phyloP scores from a whole-genome alignment of 169 alveolate genomes.

The Cryptosporidium xiaoi region DNA sequence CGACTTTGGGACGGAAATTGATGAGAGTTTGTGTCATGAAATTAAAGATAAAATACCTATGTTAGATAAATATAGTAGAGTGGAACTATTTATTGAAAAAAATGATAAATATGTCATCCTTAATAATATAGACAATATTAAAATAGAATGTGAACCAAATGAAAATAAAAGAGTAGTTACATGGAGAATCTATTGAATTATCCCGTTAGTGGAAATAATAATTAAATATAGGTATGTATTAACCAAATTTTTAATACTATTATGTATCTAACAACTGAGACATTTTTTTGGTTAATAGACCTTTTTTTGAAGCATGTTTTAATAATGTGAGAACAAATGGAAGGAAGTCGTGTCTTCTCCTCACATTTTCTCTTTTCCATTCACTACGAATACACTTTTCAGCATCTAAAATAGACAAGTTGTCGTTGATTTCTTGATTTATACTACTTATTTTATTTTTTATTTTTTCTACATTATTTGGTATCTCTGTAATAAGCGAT shows the following conservation, averaged over 20 bases:
- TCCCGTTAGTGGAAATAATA: neutral
- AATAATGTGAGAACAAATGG: conserved; percentile 70
- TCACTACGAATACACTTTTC: conserved; percentile 50
- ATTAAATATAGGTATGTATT: neutral
- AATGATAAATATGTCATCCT: neutral
- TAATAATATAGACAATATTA: neutral
- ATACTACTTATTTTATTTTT: neutral
- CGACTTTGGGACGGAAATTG: conserved; percentile 1
- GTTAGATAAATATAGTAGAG: neutral
- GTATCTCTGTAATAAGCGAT: conserved; percentile 4
- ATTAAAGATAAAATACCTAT: neutral
- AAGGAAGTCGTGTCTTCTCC: conserved; percentile 75
- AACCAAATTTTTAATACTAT: neutral
- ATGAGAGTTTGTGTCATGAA: conserved; percentile 9
- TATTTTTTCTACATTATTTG: neutral
- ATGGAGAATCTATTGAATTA: conserved; percentile 3
- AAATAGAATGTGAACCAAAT: conserved; percentile 20
- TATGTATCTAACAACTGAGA: neutral
- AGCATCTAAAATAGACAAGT: neutral
- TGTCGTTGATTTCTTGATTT: conserved; percentile 1
- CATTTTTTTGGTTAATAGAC: conserved; percentile 29
- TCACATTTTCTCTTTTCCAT: conserved; percentile 74
- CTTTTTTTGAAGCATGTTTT: conserved; percentile 69
- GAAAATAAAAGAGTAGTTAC: conserved; percentile 1
- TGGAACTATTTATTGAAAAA: too few relatives aligned